Evolutionary conservation across 306 rosid species (phyloP), one percentile per base, ranked within the genome.

Genomic region (Comarum palustre): DNA sequence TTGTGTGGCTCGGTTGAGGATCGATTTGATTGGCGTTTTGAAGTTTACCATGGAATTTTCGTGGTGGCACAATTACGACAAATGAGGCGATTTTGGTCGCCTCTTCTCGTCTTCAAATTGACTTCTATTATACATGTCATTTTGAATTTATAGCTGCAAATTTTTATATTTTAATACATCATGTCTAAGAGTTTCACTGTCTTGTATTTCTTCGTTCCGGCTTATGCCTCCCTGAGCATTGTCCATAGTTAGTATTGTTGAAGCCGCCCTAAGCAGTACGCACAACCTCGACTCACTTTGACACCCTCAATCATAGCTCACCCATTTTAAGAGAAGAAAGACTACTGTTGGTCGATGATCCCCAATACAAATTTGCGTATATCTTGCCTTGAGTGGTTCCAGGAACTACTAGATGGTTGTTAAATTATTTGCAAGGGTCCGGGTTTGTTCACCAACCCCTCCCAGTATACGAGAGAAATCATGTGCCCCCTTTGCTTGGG

Each of bases 371-470:
- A 24, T 60, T 60, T 60, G 20, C 66, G 66, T 7, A 27, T 5
- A 60, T 31, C 34, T 27, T 60, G n/a, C 66, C 66, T 2, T 5
- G 2, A 14, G 32, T 60, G 10, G n/a, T 15, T 27, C 22, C 66
- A 25, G 16, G 66, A 16, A 31, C 41, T 16, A 31, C 22, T 60
- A 19, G n/a, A 58, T 13, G 61, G 61, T 55, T 36, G 38, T 34
- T 5, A 27, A 25, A 58, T 27, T 5, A 9, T 20, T 15, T 58
- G 47, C 2, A 3, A 1, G 66, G 69, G 51, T 67, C 25, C 58
- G 51, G 46, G 74, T 78, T 72, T 67, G 82, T 73, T 78, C 77
- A 66, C 43, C 78, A 45, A 78, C 58, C 58, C 48, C 46, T 41
- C 74, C 74, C 62, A 47, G 25, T 3, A 32, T 34, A 64, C 61